Evolutionary conservation across 768 basidiomycete species (phyloP).

Genomic region (Boletus edulis): DNA sequence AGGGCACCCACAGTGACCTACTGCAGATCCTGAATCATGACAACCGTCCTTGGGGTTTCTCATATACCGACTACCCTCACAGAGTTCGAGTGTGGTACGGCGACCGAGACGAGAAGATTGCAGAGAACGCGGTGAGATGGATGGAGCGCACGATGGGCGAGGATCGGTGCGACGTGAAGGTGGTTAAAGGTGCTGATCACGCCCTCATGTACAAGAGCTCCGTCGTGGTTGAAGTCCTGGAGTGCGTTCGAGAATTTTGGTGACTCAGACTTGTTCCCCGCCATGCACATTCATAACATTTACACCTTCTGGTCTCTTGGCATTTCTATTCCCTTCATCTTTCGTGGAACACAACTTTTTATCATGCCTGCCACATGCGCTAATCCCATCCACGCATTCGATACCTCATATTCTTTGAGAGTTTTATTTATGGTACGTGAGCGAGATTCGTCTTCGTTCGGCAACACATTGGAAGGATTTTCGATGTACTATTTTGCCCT

Average conservation of each 20-base stretch:
- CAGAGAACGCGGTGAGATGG: constrained; percentile 87
- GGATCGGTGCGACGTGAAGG: constrained; percentile 71
- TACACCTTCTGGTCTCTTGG: constrained; percentile 16
- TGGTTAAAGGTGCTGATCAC: constrained; percentile 89
- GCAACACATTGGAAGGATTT: constrained; percentile 24
- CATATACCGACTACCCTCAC: constrained; percentile 76
- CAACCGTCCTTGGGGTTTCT: constrained; percentile 87
- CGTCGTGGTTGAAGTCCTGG: constrained; percentile 83
- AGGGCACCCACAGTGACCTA: constrained; percentile 88
- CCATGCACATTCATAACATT: constrained; percentile 3
- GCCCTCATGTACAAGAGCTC: constrained; percentile 89
- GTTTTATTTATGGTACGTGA: constrained; percentile 18
- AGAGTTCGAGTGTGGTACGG: constrained; percentile 89
- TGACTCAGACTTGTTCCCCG: constrained; percentile 12
- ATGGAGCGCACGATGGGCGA: constrained; percentile 84
- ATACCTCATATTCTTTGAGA: constrained; percentile 6
- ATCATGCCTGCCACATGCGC: background rate
- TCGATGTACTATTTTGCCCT: constrained; percentile 30
- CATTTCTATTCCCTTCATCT: constrained; percentile 5
- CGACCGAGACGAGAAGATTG: constrained; percentile 90
- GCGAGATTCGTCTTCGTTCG: constrained; percentile 15
- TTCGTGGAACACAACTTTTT: constrained; percentile 16
- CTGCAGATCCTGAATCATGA: constrained; percentile 90
- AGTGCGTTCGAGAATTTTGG: constrained; percentile 63
- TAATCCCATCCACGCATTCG: constrained; percentile 7